A percentile compares a stretch with the other conserved stretches of the same genome.
phyloP scores from a whole-genome alignment of 2,329 filamentous ascomycete genomes.

The Zopfia rhizophila region DNA sequence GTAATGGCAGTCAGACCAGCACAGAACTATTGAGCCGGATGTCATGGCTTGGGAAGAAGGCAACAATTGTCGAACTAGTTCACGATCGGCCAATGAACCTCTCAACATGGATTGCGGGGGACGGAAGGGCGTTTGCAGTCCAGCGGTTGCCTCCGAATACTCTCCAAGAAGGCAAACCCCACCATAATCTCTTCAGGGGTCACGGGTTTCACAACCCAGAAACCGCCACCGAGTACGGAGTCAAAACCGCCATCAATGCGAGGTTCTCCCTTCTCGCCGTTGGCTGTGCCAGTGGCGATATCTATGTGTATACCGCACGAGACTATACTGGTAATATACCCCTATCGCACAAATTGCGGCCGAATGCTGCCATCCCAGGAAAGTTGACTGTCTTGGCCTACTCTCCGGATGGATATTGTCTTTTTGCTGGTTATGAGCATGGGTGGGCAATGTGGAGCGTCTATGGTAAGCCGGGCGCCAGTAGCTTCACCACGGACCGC shows the following conservation, averaged over 20 bases:
- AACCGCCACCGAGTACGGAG: constrained; percentile 68
- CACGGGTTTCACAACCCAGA: constrained; percentile 88
- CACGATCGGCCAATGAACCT: constrained; percentile 97
- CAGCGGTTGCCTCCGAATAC: constrained; percentile 67
- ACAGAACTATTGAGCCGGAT: constrained; percentile 91
- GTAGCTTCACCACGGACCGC: constrained; percentile 79
- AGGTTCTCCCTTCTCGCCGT: constrained; percentile 93
- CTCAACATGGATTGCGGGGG: constrained; percentile 88
- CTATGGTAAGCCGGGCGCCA: constrained; percentile 88
- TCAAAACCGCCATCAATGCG: constrained; percentile 87
- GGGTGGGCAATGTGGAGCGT: constrained; percentile 99
- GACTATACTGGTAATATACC: constrained; percentile 96
- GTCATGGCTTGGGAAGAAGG: constrained; percentile 83
- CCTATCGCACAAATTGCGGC: constrained; percentile 79
- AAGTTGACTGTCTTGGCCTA: constrained; percentile 79
- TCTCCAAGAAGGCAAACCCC: constrained; percentile 55
- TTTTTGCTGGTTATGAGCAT: constrained; percentile 91
- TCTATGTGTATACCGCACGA: constrained; percentile 90
- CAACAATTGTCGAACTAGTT: constrained; percentile 82
- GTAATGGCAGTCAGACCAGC: constrained; percentile 81
- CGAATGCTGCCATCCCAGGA: constrained; percentile 78
- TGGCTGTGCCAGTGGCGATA: constrained; percentile 79
- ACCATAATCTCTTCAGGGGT: constrained; percentile 82
- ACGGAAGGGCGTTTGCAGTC: constrained; percentile 90
- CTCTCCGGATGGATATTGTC: constrained; percentile 94